Evolutionary conservation across 179 eudicot genomes (phyloP), one percentile per base, ranked within the genome.

Genomic region (Spinacia oleracea): DNA sequence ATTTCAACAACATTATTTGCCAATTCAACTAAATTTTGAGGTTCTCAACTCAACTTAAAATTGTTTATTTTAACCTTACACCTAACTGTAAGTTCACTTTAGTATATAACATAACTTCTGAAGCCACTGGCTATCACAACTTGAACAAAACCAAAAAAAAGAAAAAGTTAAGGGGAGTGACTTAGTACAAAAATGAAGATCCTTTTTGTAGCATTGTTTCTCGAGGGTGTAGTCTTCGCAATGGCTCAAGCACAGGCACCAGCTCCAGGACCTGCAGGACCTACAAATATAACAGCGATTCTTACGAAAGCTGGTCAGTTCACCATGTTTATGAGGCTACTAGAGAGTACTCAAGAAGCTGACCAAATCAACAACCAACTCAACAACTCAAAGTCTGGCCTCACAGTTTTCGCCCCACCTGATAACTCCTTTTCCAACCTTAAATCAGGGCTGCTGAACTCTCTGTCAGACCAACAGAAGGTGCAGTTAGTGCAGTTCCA

Each of bases 341-440:
- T 91, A 0, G 53, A 65, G 12, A 84, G 72, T 81, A 94, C 99
- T 27, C 93, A 89, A 81, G 86, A 84, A 14, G 85, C 77, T 11
- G 84, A 78, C 72, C 97, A 91, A 53, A 90, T 96, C 90, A 86
- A 86, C 82, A 79, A 80, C 53, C 97, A 92, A 60, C 93, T 96
- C 70, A 94, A 92, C 86, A 89, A 94, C 79, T 89, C 99, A 0
- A 86, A 86, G 83, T 84, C 83, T 35, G 99, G 94, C 70, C 58
- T 96, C 18, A 96, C 98, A 15, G 12, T 96, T 0, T 91, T 96
- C 29, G 99, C 97, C 0, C 99, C 99, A 0, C 59, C 99, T 9
- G 98, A 96, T 74, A 88, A 80, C 70, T 93, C 99, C 21, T 96
- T 96, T 73, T 79, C 98, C 0, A 72, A 21, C 83, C 97, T 96